These are phyloP conservation scores for Puya raimondii DNA, from an alignment of 176 grass and related monocot species.

Conservation along the genomic window DNA sequence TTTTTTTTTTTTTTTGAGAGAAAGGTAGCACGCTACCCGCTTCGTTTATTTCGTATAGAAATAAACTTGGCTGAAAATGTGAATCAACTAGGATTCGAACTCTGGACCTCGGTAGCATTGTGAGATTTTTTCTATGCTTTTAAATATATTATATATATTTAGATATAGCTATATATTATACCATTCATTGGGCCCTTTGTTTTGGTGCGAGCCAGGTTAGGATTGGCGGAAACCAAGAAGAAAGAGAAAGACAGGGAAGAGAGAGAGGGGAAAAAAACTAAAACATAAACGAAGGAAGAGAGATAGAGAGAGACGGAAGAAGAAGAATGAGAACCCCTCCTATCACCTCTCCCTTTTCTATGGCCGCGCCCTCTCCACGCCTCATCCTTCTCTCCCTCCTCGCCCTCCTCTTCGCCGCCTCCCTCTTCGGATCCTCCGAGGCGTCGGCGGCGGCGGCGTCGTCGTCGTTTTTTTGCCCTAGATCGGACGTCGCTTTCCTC, in stretches of 20 bases:
- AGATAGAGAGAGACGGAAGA: background rate
- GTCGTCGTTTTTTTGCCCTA: constrained; percentile 9
- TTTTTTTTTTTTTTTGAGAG: too few relatives aligned
- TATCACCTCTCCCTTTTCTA: background rate
- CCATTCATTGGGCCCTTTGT: background rate
- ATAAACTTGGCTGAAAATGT: too few relatives aligned
- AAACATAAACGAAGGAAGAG: background rate
- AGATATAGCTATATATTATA: too few relatives aligned
- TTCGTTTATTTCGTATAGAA: too few relatives aligned
- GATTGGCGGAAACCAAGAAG: background rate
- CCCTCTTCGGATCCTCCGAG: background rate
- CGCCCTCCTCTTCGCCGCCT: background rate
- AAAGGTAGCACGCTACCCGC: too few relatives aligned
- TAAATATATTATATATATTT: too few relatives aligned
- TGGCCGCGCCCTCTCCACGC: constrained; percentile 7
- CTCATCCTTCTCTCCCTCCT: constrained; percentile 18
- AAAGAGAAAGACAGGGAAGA: too few relatives aligned
- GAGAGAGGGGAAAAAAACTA: too few relatives aligned
- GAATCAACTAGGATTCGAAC: too few relatives aligned
- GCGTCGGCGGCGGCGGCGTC: background rate
- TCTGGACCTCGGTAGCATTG: too few relatives aligned
- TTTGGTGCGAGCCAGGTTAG: background rate
- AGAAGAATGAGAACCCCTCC: background rate
- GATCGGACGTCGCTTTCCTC: constrained; percentile 34
- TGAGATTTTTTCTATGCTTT: too few relatives aligned